Conservation (phyloP, 169 alveolate species). For the Neospora caninum region DNA sequence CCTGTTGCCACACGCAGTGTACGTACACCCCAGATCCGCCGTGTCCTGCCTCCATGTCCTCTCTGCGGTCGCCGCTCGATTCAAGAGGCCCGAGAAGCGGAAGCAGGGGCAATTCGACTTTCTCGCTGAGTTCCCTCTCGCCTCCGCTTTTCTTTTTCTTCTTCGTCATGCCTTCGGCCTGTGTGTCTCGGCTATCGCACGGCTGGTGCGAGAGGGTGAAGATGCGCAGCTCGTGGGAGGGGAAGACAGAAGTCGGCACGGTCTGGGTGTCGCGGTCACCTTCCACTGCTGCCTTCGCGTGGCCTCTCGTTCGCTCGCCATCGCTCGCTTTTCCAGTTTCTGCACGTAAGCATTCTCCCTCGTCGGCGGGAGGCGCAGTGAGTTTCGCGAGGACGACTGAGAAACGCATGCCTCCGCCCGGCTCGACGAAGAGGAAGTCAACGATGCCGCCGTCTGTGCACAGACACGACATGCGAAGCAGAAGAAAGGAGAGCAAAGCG, state of each 20-base stretch:
- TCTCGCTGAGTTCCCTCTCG: not conserved
- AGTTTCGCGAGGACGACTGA: slow-evolving; percentile 18
- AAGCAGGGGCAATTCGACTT: not conserved
- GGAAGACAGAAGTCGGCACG: not conserved
- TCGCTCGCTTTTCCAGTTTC: no score
- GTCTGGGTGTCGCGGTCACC: not conserved
- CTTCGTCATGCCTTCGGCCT: not conserved
- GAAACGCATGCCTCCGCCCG: not conserved
- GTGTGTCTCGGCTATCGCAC: not conserved
- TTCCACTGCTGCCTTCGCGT: no score
- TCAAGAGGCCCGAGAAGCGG: not conserved
- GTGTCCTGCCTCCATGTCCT: not conserved
- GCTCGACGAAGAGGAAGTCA: slow-evolving; percentile 29
- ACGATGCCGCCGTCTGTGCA: not conserved
- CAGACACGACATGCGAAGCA: not conserved
- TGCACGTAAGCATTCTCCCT: no score
- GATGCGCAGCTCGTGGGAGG: not conserved
- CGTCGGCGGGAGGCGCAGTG: not conserved
- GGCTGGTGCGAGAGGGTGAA: not conserved
- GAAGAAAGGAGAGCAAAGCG: not conserved
- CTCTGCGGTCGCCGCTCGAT: not conserved
- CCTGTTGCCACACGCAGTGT: slow-evolving; percentile 15
- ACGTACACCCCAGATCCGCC: slow-evolving; percentile 23
- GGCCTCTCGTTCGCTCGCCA: no score
- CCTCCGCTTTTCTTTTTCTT: not conserved